Evolutionary conservation across 352 stramenopile species (phyloP), one percentile per base, ranked within the genome.

Genomic region (Phytophthora pini): DNA sequence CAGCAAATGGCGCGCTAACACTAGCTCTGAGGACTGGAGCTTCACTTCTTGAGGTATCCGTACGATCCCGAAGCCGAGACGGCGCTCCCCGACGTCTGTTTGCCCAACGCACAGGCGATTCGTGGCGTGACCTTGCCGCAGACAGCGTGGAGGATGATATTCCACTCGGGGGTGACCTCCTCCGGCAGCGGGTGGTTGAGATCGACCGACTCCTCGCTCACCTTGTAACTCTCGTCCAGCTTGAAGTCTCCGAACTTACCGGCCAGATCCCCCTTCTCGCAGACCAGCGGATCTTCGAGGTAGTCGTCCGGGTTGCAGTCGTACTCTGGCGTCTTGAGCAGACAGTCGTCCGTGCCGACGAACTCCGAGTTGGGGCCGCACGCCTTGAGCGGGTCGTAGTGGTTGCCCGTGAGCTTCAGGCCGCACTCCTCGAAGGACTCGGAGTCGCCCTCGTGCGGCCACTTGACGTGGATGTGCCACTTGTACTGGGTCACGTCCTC

Each of bases 381-480:
- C 1, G 80, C 76, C n/a, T 73, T 71, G 20, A 79, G 56, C 13
- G 77, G 82, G 51, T 89, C 79, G 62, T 88, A 89, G 67, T 85
- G 77, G 68, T 88, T 89, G 31, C 76, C 77, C 0, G 74, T 79
- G 27, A 70, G 20, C 0, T 36, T 20, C 56, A 85, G 63, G 1
- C 40, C 58, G 50, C 81, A 90, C 46, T 84, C 63, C 17, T 58
- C 29, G 47, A 88, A 72, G 44, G 72, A 81, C 17, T 70, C 74
- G 12, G 70, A 80, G 22, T 70, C 54, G 24, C 54, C 46, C 4
- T 57, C 53, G 52, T 70, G 57, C 27, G 54, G 56, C 74, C 76
- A 88, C 57, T 84, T 82, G 65, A 77, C 70, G 62, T 85, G 74
- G 61, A 85, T 88, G 65, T 84, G 76, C 79, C 79, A 85, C 60